Evolutionary conservation across 1,139 yeast species (phyloP).

Genomic region (Zygotorulaspora mrakii): DNA sequence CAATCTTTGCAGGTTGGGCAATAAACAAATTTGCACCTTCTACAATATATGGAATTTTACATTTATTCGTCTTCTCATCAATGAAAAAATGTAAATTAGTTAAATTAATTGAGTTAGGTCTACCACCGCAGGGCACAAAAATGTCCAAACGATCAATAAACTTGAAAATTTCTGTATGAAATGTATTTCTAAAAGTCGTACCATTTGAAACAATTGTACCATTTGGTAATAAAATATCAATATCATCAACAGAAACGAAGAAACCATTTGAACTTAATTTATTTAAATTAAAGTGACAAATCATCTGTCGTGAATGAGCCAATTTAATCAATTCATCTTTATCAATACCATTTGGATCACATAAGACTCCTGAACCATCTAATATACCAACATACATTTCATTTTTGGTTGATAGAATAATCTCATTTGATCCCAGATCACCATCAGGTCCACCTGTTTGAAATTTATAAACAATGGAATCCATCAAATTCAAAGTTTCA

Average conservation of each 20-base stretch:
- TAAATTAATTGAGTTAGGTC: conserved; percentile 94
- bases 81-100: conserved; percentile 73
- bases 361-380: conserved; percentile 94
- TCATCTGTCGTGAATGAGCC: conserved; percentile 75
- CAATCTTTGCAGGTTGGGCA: conserved; percentile 88
- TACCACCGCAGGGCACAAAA: conserved; percentile 98
- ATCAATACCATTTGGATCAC: conserved; percentile 86
- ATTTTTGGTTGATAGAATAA: conserved; percentile 65
- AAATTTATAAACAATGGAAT: conserved; percentile 64
- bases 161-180: conserved; percentile 73
- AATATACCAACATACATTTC: conserved; percentile 86
- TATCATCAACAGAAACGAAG: conserved; percentile 81
- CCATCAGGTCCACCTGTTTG: conserved; percentile 99
- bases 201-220: conserved; percentile 77
- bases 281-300: conserved; percentile 61
- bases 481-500: conserved; percentile 63
- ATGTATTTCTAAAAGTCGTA: conserved; percentile 84
- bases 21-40: conserved; percentile 97
- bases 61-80: conserved; percentile 70
- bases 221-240: conserved; percentile 70
- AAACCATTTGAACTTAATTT: conserved; percentile 74
- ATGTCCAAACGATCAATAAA: conserved; percentile 67
- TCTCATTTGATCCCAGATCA: conserved; percentile 94
- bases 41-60: conserved; percentile 80
- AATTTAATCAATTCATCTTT: conserved; percentile 72